These are phyloP conservation scores for Fusarium foetens DNA, from an alignment of 2,329 filamentous ascomycete genomes.

Conservation along the genomic window DNA sequence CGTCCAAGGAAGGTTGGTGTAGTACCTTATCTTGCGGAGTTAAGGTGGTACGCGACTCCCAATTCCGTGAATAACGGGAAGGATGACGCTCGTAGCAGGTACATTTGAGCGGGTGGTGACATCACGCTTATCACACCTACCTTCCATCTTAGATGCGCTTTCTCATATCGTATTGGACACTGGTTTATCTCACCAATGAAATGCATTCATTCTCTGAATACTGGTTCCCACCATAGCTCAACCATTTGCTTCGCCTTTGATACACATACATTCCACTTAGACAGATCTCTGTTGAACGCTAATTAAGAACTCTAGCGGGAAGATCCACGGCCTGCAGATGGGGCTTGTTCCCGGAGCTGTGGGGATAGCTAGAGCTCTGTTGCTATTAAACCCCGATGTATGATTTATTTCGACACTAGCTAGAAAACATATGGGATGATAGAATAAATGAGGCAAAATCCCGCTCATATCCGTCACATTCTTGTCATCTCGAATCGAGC, in stretches of 20 bases:
- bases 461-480: no score
- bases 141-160: background rate
- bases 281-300: constrained; percentile 5
- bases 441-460: constrained; percentile 9
- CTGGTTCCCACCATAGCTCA: background rate
- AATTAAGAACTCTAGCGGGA: constrained; percentile 19
- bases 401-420: constrained; percentile 2
- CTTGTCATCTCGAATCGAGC: background rate
- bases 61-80: constrained; percentile 1
- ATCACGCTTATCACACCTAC: constrained; percentile 25
- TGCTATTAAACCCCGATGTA: background rate
- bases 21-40: constrained; percentile 22
- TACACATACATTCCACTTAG: background rate
- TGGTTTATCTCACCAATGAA: background rate
- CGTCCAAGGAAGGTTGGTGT: background rate
- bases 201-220: background rate
- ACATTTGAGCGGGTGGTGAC: constrained; percentile 12
- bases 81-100: constrained; percentile 17
- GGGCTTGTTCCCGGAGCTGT: background rate
- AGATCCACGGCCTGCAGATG: constrained; percentile 20
- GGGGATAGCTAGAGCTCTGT: background rate
- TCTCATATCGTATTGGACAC: background rate
- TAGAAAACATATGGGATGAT: background rate
- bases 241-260: background rate
- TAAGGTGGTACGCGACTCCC: constrained; percentile 21